phyloP scores from a whole-genome alignment of 2,329 filamentous ascomycete species.

The Exutisphaerella laricina region DNA sequence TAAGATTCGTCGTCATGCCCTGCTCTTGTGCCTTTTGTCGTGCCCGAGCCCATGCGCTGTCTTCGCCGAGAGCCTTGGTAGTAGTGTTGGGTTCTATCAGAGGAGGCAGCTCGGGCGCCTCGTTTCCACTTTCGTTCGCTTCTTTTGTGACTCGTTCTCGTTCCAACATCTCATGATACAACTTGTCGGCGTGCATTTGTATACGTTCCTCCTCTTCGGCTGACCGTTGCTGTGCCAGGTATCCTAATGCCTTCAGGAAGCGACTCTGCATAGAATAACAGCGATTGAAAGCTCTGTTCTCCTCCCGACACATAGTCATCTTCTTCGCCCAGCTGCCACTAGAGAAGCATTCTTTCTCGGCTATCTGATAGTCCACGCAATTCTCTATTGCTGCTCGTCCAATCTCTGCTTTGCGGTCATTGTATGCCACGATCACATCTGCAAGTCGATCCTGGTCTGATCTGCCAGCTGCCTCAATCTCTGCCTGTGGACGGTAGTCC shows the following conservation, averaged over 20 bases:
- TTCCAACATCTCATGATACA: slow-evolving; percentile 80
- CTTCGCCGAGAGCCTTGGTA: slow-evolving; percentile 27
- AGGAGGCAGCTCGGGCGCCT: slow-evolving; percentile 54
- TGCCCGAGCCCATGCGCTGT: slow-evolving; percentile 29
- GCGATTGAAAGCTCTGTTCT: slow-evolving; percentile 72
- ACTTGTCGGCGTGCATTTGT: slow-evolving; percentile 88
- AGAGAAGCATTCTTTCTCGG: slow-evolving; percentile 76
- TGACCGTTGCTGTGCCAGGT: slow-evolving; percentile 63
- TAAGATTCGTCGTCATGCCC: slow-evolving; percentile 44
- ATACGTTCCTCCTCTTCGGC: slow-evolving; percentile 71
- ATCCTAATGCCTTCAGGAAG: slow-evolving; percentile 85
- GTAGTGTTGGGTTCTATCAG: slow-evolving; percentile 39
- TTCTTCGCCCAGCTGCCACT: slow-evolving; percentile 61
- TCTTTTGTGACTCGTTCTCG: slow-evolving; percentile 72
- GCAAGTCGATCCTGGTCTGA: slow-evolving; percentile 74
- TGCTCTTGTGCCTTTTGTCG: slow-evolving; percentile 23
- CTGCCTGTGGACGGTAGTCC: slow-evolving; percentile 68
- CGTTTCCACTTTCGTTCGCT: slow-evolving; percentile 54
- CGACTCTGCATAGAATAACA: slow-evolving; percentile 90
- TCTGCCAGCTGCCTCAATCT: slow-evolving; percentile 64
- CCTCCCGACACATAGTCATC: slow-evolving; percentile 72
- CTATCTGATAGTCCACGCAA: slow-evolving; percentile 79
- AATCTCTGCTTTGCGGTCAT: slow-evolving; percentile 72
- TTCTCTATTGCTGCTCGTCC: slow-evolving; percentile 84
- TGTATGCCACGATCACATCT: slow-evolving; percentile 76